Conservation (phyloP, 176 grass and related monocot species). For the Bromus sterilis region DNA sequence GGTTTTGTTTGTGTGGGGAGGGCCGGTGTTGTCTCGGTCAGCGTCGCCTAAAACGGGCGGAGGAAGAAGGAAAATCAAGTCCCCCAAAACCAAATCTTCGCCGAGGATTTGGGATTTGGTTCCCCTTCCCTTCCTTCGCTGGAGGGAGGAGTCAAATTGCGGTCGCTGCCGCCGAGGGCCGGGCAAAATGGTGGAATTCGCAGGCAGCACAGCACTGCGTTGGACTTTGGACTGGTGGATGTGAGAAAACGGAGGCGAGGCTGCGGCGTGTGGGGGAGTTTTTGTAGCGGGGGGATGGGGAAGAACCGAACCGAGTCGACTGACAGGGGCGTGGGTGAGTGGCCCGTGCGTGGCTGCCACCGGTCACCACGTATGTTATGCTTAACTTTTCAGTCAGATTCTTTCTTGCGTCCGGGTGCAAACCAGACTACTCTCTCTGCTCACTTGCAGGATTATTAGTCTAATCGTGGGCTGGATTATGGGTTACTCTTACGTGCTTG, state of each 20-base stretch:
- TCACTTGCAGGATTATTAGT: not conserved
- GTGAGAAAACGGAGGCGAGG: not conserved
- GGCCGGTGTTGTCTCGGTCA: constrained; percentile 37
- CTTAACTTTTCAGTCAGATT: too few species aligned
- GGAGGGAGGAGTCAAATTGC: constrained; percentile 14
- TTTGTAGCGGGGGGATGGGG: not conserved
- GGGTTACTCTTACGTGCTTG: not conserved
- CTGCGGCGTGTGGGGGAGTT: constrained; percentile 19
- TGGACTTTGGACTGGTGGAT: not conserved
- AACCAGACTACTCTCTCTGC: not conserved
- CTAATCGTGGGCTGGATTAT: not conserved
- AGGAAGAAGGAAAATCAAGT: not conserved
- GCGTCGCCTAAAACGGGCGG: constrained; percentile 36
- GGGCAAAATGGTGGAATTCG: not conserved
- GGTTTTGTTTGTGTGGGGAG: constrained; percentile 10
- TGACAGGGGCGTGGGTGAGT: not conserved
- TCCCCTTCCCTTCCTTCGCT: too few species aligned
- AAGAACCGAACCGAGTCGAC: not conserved
- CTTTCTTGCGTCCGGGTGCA: not conserved
- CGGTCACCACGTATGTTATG: not conserved
- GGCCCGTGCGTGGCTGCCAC: constrained; percentile 13
- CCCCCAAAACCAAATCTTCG: not conserved
- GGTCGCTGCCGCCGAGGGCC: constrained; percentile 13
- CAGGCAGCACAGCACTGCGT: not conserved
- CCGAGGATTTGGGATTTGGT: not conserved